Base-by-base conservation (phyloP, 1,139 yeast genomes). In the Yamadazyma pseudoaaseri region DNA sequence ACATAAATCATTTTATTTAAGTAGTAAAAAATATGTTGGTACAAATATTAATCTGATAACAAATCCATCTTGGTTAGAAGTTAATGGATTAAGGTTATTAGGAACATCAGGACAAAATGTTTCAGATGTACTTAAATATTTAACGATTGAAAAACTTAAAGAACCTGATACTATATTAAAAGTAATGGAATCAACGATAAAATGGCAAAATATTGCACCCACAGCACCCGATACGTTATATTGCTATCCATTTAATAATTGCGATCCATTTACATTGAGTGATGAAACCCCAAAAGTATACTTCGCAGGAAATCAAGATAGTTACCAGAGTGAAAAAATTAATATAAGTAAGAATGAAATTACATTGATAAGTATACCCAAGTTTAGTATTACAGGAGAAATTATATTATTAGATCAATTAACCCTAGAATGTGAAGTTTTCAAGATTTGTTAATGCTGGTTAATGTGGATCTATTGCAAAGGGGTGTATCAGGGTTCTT, bases 221-320 rank as follows among this genome's bases (percentile, higher is more conserved):
- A 89, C 97, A 0, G 95, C 96, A 1, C 99, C 99, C 0, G 98
- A 92, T 51, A 94, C 99, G 0, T 62, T 92, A 28, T 85, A 86
- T 65, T 82, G 95, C 44, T 89, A 87, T 48, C 97, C 99, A 1
- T 90, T 72, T 51, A 73, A 76, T n/a, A 76, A 81, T 27, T 50
- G 54, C 4, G 98, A 94, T 56, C 97, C 97, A 2, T 89, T 92
- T 56, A 72, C 86, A 3, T 54, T 92, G 21, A 38, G 35, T 9
- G 64, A 64, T 5, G 85, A 83, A 49, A 75, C 86, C 14, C 98
- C 98, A 1, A 92, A 87, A 52, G 80, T 90, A 2, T 87, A 85
- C 52, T 78, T 87, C 49, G 86, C 79, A 1, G 97, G 97, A 0
- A 90, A 90, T 53, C 96, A 89, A 56, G 75, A 79, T 0, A 51